Base-by-base conservation (phyloP, 2,329 filamentous ascomycete species). In the Botryotinia narcissicola region DNA sequence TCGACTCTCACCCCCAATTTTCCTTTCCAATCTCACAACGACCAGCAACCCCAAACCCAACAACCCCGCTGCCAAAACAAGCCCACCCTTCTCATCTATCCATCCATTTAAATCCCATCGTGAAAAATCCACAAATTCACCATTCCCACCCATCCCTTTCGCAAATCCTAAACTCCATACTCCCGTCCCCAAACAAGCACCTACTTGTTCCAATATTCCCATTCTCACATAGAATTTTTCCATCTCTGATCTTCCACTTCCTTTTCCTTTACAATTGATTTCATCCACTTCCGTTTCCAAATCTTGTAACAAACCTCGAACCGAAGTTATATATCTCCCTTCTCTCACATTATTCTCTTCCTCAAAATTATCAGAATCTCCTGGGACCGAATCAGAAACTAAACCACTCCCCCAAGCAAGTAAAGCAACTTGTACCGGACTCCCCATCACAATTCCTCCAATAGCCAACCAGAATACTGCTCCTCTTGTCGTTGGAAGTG, bases 131-230 rank as follows among this genome's bases (percentile, higher is more conserved):
- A 62, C 25, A 40, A 40, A n/a, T n/a, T 25, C 25, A 42, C 8
- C 37, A 62, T 62, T 29, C 16, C 25, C 60, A 62, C 25, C 25
- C 37, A 42, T 42, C 8, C 16, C 60, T 25, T 9, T 63, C 8
- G 60, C 25, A 29, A 42, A 42, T 9, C 60, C 60, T 42, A 54
- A 76, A 73, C 32, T 71, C 60, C 60, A 63, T 18, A 42, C 25
- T 9, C 37, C 60, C 7, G 37, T 62, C 60, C 35, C 60, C 16
- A 63, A 42, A 42, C 60, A 63, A 63, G 61, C 61, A 7, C 61
- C 61, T 29, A 29, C 37, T n/a, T 63, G 61, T 63, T 63, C 61
- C 37, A 63, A 29, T 4, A 44, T 42, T 8, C 61, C 61, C 61
- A 63, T 63, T n/a, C 25, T 63, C 37, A 63, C 37, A 44, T 44